A percentile compares a stretch with the other conserved stretches of the same genome.
Evolutionary conservation across 2,329 filamentous ascomycete species (phyloP).

Genomic region (Neurospora sp.): DNA sequence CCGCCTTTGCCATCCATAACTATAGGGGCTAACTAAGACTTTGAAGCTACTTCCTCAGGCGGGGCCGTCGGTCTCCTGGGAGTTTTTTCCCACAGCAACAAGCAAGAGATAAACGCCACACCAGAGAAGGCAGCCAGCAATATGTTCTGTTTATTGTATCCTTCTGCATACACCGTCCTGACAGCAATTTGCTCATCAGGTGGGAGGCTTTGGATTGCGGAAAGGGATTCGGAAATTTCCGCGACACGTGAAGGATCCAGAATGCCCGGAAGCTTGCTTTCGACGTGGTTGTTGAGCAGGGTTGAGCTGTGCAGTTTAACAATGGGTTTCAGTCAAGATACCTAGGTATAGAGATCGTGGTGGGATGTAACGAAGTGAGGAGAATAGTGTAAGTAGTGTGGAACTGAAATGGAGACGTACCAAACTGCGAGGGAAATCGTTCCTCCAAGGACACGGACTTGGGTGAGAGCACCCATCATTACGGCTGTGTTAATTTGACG

Average conservation of each 20-base stretch:
- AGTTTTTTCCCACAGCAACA: background rate
- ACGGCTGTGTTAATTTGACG: constrained; percentile 18
- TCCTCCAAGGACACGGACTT: constrained; percentile 28
- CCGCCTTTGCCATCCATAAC: background rate
- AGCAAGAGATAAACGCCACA: background rate
- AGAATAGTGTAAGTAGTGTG: no score
- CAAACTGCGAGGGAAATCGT: constrained; percentile 27
- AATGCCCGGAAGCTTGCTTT: background rate
- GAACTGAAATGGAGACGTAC: background rate
- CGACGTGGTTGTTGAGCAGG: constrained; percentile 6
- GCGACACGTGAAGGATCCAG: background rate
- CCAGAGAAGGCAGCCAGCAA: background rate
- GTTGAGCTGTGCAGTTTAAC: constrained; percentile 11
- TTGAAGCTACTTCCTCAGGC: background rate
- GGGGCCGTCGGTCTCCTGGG: background rate
- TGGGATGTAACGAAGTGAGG: no score
- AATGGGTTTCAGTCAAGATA: no score
- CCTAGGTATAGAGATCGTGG: no score
- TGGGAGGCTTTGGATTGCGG: constrained; percentile 8
- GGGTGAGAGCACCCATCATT: constrained; percentile 26
- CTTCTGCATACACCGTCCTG: constrained; percentile 4
- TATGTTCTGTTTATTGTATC: constrained; percentile 8
- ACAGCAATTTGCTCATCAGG: constrained; percentile 8
- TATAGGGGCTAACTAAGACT: background rate
- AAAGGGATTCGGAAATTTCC: constrained; percentile 2